Percentiles rank a stretch among this genome's conserved stretches.
phyloP scores from a whole-genome alignment of 2,329 filamentous ascomycete genomes.

The Pezicula radicicola region DNA sequence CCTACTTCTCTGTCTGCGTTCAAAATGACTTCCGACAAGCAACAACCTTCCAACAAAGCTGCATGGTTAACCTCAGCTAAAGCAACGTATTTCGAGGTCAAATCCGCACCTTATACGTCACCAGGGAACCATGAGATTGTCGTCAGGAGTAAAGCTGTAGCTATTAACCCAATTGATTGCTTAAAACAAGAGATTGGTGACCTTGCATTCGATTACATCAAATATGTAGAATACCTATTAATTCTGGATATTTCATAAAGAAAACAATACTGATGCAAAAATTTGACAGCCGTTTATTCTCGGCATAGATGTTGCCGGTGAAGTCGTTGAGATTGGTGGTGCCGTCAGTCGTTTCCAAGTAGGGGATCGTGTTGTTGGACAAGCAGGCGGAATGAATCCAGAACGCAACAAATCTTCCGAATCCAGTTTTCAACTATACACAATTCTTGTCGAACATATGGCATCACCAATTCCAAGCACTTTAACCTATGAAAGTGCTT shows the following conservation, averaged over 20 bases:
- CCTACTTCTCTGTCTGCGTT: no score
- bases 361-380: conserved; percentile 28
- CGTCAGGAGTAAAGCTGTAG: conserved; percentile 35
- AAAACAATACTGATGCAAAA: conserved; percentile 20
- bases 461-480: conserved; percentile 22
- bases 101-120: conserved; percentile 30
- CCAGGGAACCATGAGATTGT: conserved; percentile 33
- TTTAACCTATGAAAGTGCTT: conserved; percentile 27
- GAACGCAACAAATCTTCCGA: conserved; percentile 29
- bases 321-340: conserved; percentile 10
- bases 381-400: conserved; percentile 20
- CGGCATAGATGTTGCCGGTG: conserved; percentile 9
- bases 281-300: conserved; percentile 29
- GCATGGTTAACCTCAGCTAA: no score
- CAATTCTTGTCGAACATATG: conserved; percentile 16
- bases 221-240: no score
- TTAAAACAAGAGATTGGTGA: conserved; percentile 11
- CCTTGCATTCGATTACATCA: neutral
- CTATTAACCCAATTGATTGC: conserved; percentile 40
- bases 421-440: conserved; percentile 26
- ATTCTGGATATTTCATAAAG: no score
- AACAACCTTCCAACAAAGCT: no score
- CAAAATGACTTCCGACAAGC: no score
- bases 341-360: conserved; percentile 6
- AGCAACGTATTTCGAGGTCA: conserved; percentile 26